Base-by-base conservation (phyloP, 208 protist genomes). In the Leishmania tropica region DNA sequence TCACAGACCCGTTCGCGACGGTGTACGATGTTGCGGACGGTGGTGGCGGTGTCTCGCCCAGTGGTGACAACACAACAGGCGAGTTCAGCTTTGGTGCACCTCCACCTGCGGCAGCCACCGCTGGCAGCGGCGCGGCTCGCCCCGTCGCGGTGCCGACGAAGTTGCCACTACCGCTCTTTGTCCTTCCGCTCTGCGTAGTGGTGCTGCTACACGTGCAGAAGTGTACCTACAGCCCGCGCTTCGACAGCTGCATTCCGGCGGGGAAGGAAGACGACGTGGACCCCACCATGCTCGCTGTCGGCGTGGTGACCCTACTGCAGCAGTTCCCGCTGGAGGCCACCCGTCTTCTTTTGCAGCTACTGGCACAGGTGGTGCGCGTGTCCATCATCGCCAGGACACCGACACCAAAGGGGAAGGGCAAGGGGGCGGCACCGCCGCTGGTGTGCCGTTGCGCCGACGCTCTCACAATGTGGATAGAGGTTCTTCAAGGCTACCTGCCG, bases 261-360 rank as follows among this genome's bases (percentile, higher is more conserved):
- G 77, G 87, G 19, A 84, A 89, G 74, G 85, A 86, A 51, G 93
- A 93, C 71, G 42, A 78, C 19, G 83, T 97, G 7, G 98, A 99
- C 83, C 91, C 94, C 37, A 92, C 89, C 37, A 83, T 95, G 60
- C 96, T 99, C 60, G 87, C 95, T 58, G 88, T 96, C 31, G 98
- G 98, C 45, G 80, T 98, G 13, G 92, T 97, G 8, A 94, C 96
- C 4, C 45, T 99, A 31, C 85, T 99, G 6, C 97, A 96, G 79
- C 98, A 99, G 81, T 98, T 99, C 68, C 98, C 99, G 68, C 90
- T 91, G 8, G 82, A 92, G 51, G 86, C 97, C 54, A 94, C 85
- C 1, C 81, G 95, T 58, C 81, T 93, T 37, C 93, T 99, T 48
- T 58, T 99, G 47, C 87, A 88, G 60, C 95, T 98, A 60, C 53